A percentile compares a stretch with the other conserved stretches of the same genome.
phyloP scores from a whole-genome alignment of 1,139 yeast species.

The Yamadazyma mexicana region DNA sequence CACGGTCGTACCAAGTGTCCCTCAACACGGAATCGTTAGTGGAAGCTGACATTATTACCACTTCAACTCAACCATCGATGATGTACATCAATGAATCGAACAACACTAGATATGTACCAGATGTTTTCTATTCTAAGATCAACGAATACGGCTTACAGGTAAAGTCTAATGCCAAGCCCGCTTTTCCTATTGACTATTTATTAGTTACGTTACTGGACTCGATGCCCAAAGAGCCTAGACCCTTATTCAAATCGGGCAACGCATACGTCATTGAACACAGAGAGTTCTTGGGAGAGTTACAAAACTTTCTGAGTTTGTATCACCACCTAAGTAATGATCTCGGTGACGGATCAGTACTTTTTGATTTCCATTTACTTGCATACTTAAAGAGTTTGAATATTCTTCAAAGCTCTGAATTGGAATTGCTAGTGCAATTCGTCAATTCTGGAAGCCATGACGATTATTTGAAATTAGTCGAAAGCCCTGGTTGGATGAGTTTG shows the following conservation, averaged over 20 bases:
- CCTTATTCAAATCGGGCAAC: constrained; percentile 36
- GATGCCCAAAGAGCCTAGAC: constrained; percentile 68
- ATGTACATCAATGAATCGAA: constrained; percentile 76
- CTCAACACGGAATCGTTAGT: constrained; percentile 85
- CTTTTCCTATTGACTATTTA: constrained; percentile 92
- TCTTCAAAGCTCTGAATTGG: constrained; percentile 51
- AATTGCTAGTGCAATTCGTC: constrained; percentile 45
- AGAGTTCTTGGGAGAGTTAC: constrained; percentile 70
- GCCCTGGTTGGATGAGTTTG: constrained; percentile 77
- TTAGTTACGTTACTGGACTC: constrained; percentile 91
- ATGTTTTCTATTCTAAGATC: constrained; percentile 77
- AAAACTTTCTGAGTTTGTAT: constrained; percentile 50
- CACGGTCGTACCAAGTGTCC: constrained; percentile 87
- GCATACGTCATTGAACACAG: constrained; percentile 78
- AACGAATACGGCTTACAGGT: constrained; percentile 90
- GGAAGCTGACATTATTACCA: constrained; percentile 79
- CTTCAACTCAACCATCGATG: constrained; percentile 89
- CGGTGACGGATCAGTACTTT: constrained; percentile 41
- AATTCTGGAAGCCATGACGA: constrained; percentile 38
- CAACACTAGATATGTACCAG: constrained; percentile 84
- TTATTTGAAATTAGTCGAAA: constrained; percentile 56
- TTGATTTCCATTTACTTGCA: constrained; percentile 73
- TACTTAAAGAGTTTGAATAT: constrained; percentile 58
- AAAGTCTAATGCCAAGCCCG: constrained; percentile 88
- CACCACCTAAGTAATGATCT: constrained; percentile 46